These are phyloP conservation scores for Corymbia maculata DNA, from an alignment of 345 rosid genomes.

Conservation along the genomic window DNA sequence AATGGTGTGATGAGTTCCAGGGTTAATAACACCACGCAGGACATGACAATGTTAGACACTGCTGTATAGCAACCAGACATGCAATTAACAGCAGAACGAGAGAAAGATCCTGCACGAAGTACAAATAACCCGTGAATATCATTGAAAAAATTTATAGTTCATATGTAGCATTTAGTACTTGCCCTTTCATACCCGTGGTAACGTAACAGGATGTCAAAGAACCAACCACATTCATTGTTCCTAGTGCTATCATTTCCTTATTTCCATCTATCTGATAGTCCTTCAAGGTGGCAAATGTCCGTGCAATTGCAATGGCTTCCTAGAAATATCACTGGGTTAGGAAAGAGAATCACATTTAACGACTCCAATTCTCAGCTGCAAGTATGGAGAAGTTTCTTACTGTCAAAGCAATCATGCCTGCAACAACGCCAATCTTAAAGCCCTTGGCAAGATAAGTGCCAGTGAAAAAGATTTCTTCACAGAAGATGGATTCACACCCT, in stretches of 20 bases:
- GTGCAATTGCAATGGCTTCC: slow-evolving; percentile 38
- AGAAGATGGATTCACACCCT: slow-evolving; percentile 7
- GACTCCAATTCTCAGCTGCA: neutral
- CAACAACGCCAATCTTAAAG: slow-evolving; percentile 7
- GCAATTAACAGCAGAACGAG: slow-evolving; percentile 76
- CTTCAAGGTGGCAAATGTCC: slow-evolving; percentile 30
- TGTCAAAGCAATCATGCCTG: slow-evolving; percentile 9
- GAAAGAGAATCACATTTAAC: neutral
- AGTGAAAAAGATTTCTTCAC: slow-evolving; percentile 1
- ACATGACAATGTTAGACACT: slow-evolving; percentile 74
- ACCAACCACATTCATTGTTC: slow-evolving; percentile 35
- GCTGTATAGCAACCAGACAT: slow-evolving; percentile 80
- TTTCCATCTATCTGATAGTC: slow-evolving; percentile 39
- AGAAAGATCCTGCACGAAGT: slow-evolving; percentile 47
- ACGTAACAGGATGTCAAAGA: slow-evolving; percentile 33
- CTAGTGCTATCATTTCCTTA: slow-evolving; percentile 40
- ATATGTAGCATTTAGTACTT: neutral
- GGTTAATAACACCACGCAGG: slow-evolving; percentile 48
- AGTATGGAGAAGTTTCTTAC: neutral
- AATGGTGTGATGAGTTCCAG: slow-evolving; percentile 53
- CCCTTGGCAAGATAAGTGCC: slow-evolving; percentile 6
- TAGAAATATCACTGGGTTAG: neutral
- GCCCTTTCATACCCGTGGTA: slow-evolving; percentile 15
- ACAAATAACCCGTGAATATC: neutral
- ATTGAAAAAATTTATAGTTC: neutral